Conservation (phyloP, 768 basidiomycete genomes). For the Lenzites betulinus region DNA sequence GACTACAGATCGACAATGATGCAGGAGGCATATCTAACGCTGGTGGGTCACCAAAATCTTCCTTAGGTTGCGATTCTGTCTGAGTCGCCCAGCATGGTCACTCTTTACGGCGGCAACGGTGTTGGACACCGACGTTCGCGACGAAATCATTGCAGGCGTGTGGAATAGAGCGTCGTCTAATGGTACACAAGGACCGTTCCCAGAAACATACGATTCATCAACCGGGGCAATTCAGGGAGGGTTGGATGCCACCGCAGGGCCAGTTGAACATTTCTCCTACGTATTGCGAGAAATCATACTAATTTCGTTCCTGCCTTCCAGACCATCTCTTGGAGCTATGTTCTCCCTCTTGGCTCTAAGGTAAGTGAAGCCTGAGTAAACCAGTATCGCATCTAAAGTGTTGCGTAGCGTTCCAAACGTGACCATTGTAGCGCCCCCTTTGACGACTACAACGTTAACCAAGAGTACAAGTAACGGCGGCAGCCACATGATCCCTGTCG, state of each 20-base stretch:
- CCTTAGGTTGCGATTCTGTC: not conserved
- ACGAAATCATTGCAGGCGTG: constrained; percentile 6
- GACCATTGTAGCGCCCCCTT: not conserved
- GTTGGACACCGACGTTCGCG: constrained; percentile 15
- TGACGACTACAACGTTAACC: not conserved
- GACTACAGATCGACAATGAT: constrained; percentile 10
- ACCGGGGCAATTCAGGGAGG: not conserved
- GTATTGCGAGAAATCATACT: too few relatives aligned
- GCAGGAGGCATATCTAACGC: not conserved
- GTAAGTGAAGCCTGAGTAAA: constrained; percentile 1
- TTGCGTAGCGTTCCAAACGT: constrained; percentile 1
- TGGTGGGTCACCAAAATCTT: not conserved
- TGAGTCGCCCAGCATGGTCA: constrained; percentile 13
- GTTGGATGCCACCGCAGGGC: constrained; percentile 4
- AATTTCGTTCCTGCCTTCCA: not conserved
- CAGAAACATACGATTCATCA: not conserved
- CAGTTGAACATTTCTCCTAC: not conserved
- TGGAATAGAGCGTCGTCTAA: constrained; percentile 10
- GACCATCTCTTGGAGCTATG: constrained; percentile 16
- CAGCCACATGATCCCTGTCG: not conserved
- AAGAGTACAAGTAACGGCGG: not conserved
- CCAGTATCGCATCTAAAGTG: not conserved
- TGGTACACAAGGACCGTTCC: constrained; percentile 3
- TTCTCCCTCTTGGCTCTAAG: constrained; percentile 17
- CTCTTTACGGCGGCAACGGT: constrained; percentile 18